phyloP scores from a whole-genome alignment of 352 stramenopile genomes.

The Thalassiosira hispida region DNA sequence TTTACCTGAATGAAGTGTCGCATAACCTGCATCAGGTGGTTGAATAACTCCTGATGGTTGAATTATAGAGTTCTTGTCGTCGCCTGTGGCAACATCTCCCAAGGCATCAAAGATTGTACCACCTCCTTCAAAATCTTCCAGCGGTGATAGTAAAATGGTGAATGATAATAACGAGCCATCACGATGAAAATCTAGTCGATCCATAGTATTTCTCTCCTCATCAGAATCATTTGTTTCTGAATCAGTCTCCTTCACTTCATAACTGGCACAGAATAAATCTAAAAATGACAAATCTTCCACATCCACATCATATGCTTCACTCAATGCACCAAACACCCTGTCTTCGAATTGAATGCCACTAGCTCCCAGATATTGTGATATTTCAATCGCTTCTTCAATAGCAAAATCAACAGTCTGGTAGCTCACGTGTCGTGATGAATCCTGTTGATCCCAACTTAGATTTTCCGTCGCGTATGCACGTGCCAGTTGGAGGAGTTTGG shows the following conservation, averaged over 20 bases:
- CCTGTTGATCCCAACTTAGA: slow-evolving; percentile 54
- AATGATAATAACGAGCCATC: slow-evolving; percentile 95
- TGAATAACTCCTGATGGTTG: slow-evolving; percentile 58
- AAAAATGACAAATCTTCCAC: slow-evolving; percentile 59
- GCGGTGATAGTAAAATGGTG: slow-evolving; percentile 89
- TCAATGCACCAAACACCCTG: slow-evolving; percentile 52
- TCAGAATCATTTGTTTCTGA: slow-evolving; percentile 6
- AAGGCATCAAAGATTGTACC: slow-evolving; percentile 92
- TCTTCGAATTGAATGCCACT: slow-evolving; percentile 60
- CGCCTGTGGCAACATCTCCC: slow-evolving; percentile 25
- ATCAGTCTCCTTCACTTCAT: slow-evolving; percentile 49
- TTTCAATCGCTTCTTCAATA: slow-evolving; percentile 61
- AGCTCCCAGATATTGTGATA: slow-evolving; percentile 54
- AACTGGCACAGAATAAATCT: slow-evolving; percentile 73
- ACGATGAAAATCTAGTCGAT: slow-evolving; percentile 88
- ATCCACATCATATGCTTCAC: slow-evolving; percentile 59
- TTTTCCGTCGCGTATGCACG: slow-evolving; percentile 46
- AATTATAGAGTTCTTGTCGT: slow-evolving; percentile 15
- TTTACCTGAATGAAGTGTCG: slow-evolving; percentile 91
- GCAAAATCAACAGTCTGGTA: slow-evolving; percentile 76
- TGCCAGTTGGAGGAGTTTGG: slow-evolving; percentile 41
- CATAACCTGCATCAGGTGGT: slow-evolving; percentile 88
- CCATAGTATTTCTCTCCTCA: slow-evolving; percentile 53
- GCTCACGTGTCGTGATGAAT: slow-evolving; percentile 56
- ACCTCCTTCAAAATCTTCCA: slow-evolving; percentile 88